phyloP scores from a whole-genome alignment of 2,329 filamentous ascomycete genomes.

The Ampelomyces quisqualis region DNA sequence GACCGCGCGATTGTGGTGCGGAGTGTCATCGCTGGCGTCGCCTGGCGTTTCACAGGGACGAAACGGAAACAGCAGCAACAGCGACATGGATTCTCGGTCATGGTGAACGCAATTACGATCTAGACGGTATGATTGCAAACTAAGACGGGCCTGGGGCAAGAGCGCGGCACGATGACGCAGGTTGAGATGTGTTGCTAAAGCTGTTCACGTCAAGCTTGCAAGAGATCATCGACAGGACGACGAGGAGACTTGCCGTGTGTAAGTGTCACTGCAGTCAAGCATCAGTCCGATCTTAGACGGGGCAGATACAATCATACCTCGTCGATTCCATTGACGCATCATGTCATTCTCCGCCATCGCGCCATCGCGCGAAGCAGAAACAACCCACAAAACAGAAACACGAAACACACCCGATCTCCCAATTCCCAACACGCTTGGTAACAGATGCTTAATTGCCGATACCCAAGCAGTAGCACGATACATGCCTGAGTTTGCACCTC shows the following conservation, averaged over 20 bases:
- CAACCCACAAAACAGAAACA: conserved; percentile 1
- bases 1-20: conserved; percentile 14
- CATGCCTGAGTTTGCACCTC: conserved; percentile 15
- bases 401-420: conserved; percentile 20
- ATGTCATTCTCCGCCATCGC: neutral
- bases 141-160: neutral
- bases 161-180: too few relatives aligned
- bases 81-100: neutral
- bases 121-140: neutral
- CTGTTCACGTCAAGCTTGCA: too few relatives aligned
- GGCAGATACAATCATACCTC: neutral
- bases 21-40: conserved; percentile 5
- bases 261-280: too few relatives aligned
- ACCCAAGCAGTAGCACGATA: conserved; percentile 19
- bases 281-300: too few relatives aligned
- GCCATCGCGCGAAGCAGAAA: neutral
- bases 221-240: too few relatives aligned
- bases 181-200: too few relatives aligned
- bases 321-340: too few relatives aligned
- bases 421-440: conserved; percentile 21
- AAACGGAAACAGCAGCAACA: conserved; percentile 12
- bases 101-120: neutral
- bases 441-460: conserved; percentile 23
- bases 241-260: too few relatives aligned
- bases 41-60: conserved; percentile 15